These are phyloP conservation scores for Dactylellina drechsleri DNA, from an alignment of 2,329 filamentous ascomycete genomes.

Conservation along the genomic window DNA sequence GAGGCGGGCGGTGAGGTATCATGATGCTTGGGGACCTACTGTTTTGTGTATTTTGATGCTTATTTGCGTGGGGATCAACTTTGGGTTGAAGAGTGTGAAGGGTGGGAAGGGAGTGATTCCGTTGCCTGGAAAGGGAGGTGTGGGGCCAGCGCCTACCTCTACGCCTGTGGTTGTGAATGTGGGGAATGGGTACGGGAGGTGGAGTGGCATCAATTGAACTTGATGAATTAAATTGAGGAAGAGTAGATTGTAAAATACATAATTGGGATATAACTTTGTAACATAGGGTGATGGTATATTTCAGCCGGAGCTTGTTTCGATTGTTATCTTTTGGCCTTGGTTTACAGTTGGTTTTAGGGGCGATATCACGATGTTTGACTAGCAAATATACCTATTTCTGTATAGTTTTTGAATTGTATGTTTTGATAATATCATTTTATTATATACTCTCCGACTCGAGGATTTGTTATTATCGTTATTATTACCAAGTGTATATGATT, in stretches of 20 bases:
- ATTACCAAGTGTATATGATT: too few relatives aligned
- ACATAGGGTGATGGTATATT: too few relatives aligned
- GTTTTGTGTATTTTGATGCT: slow-evolving; percentile 79
- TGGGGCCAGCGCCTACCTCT: background rate
- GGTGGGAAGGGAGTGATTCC: slow-evolving; percentile 48
- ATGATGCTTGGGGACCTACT: slow-evolving; percentile 87
- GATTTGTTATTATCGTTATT: too few relatives aligned
- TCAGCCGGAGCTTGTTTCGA: background rate
- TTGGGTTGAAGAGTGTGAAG: slow-evolving; percentile 69
- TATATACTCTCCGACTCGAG: too few relatives aligned
- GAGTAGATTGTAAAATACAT: too few relatives aligned
- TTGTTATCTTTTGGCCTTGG: slow-evolving; percentile 1
- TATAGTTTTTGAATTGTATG: too few relatives aligned
- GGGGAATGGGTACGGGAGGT: slow-evolving; percentile 41
- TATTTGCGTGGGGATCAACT: slow-evolving; percentile 79
- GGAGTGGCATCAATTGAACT: slow-evolving; percentile 45
- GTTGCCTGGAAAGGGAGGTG: slow-evolving; percentile 26
- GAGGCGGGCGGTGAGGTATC: slow-evolving; percentile 85
- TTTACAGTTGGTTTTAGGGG: too few relatives aligned
- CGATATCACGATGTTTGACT: too few relatives aligned
- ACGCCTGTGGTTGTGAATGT: background rate
- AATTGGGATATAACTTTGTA: too few relatives aligned
- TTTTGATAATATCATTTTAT: too few relatives aligned
- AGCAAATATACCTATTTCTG: too few relatives aligned
- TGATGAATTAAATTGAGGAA: too few relatives aligned